Base-by-base conservation (phyloP, 352 stramenopile genomes). In the Globisporangium okanoganense region DNA sequence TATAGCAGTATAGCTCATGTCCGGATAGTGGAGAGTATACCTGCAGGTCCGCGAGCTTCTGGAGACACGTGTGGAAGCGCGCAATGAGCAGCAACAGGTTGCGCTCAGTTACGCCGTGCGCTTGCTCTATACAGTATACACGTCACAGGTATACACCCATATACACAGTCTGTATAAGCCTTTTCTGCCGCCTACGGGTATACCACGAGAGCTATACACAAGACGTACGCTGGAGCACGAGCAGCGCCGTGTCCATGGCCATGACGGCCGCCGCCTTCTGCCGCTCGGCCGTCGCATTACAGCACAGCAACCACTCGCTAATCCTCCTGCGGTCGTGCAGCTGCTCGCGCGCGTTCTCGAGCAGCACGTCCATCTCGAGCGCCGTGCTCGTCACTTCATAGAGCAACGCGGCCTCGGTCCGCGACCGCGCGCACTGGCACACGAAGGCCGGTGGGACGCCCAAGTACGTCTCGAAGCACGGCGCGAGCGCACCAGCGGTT, bases 361-460 rank as follows among this genome's bases (percentile, higher is more conserved):
- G 20, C 20, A 81, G 56, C 18, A 66, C 58, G 38, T 81, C 73
- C 62, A 79, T 71, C 62, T 78, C 73, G 16, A 68, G 59, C n/a
- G 68, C 67, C 14, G 68, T 33, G 12, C 50, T 47, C 20, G 65
- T 31, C 4, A 80, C 41, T n/a, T 80, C 72, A 5, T 71, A 65
- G 0, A 75, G 56, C 49, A 75, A 25, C 35, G 67, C 61, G 7
- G 61, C 38, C 27, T 78, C 70, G 0, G 64, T 62, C 2, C 58
- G 58, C 27, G 48, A 71, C 31, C 61, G 61, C 31, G 56, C 56
- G 35, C 63, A 53, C 24, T 54, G 56, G 6, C 63, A 54, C 13
- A 73, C 6, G 25, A 72, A 75, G 16, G 50, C 61, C 12, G 43
- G 61, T 0, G 67, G 66, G 22, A 78, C 61, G 16, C 53, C 54